A percentile compares a stretch with the other conserved stretches of the same genome.
These are phyloP conservation scores for Castanea crenata DNA, from an alignment of 306 rosid genomes.

Conservation along the genomic window DNA sequence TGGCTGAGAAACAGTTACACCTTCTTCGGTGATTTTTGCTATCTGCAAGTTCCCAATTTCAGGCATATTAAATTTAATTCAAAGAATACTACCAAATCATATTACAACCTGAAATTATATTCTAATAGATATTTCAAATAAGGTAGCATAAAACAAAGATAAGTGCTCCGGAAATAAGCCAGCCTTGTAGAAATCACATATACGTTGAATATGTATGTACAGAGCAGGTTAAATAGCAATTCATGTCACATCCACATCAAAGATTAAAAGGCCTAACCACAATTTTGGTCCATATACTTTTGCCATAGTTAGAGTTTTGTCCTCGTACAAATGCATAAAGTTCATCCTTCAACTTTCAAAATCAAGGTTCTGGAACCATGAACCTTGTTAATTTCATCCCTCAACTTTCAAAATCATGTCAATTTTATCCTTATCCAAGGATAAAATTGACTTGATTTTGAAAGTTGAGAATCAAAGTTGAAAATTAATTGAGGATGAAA, in stretches of 20 bases:
- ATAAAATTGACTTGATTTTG: too few relatives aligned
- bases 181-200: neutral
- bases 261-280: neutral
- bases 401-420: too few relatives aligned
- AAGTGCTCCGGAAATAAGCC: neutral
- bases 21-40: constrained; percentile 76
- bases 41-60: constrained; percentile 53
- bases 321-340: too few relatives aligned
- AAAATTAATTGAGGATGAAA: too few relatives aligned
- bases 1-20: constrained; percentile 60
- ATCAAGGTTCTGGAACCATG: too few relatives aligned
- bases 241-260: neutral
- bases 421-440: too few relatives aligned
- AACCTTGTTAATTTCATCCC: too few relatives aligned
- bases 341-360: too few relatives aligned
- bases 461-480: too few relatives aligned
- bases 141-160: neutral
- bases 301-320: too few relatives aligned
- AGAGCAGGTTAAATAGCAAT: neutral
- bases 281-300: too few relatives aligned
- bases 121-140: neutral
- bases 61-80: neutral
- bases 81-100: neutral
- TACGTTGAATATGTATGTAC: neutral
- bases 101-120: neutral